Percentiles rank a stretch among this genome's conserved stretches.
phyloP scores from a whole-genome alignment of 805 yeast species.

The Pichia heedii region DNA sequence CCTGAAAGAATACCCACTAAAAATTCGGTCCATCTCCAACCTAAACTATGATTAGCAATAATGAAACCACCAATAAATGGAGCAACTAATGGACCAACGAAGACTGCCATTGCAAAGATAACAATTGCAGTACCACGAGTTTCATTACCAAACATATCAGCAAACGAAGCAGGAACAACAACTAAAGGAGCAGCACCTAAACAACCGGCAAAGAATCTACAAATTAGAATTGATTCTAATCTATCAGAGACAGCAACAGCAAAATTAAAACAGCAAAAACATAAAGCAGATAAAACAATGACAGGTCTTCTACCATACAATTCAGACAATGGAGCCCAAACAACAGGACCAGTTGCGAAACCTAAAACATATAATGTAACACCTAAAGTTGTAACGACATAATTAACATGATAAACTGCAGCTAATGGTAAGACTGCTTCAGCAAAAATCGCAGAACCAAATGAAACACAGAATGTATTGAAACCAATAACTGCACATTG shows the following conservation, averaged over 20 bases:
- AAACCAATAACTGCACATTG: constrained; percentile 40
- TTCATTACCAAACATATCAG: constrained; percentile 63
- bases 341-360: constrained; percentile 84
- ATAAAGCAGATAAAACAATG: constrained; percentile 45
- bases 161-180: constrained; percentile 78
- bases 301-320: constrained; percentile 62
- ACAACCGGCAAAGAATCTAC: constrained; percentile 74
- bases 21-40: constrained; percentile 82
- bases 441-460: constrained; percentile 82
- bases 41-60: constrained; percentile 41
- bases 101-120: constrained; percentile 63
- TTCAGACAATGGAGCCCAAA: constrained; percentile 89
- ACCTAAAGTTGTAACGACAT: constrained; percentile 64
- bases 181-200: constrained; percentile 81
- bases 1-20: constrained; percentile 55
- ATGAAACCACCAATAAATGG: constrained; percentile 74
- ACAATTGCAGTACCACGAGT: constrained; percentile 71
- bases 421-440: constrained; percentile 44
- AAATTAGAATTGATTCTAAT: constrained; percentile 64
- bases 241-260: constrained; percentile 76
- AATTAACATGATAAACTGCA: constrained; percentile 48
- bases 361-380: constrained; percentile 83
- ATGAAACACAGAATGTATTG: constrained; percentile 43
- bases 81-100: constrained; percentile 72
- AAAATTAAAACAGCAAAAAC: constrained; percentile 52